These are phyloP conservation scores for Ophiostoma angusticollis DNA, from an alignment of 2,329 filamentous ascomycete species.

Conservation along the genomic window DNA sequence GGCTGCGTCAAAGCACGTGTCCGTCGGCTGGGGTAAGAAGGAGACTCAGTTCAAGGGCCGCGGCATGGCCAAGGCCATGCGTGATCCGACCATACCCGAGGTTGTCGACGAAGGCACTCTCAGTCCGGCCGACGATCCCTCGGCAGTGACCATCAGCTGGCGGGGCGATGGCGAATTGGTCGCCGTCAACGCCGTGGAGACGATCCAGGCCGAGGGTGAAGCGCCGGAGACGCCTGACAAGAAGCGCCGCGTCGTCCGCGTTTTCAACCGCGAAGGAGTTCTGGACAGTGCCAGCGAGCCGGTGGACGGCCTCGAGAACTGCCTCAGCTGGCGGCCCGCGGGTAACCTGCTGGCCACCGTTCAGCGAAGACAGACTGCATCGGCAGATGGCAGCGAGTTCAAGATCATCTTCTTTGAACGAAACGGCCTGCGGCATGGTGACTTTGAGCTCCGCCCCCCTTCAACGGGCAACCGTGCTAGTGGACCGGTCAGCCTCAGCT, in stretches of 20 bases:
- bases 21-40: conserved; percentile 95
- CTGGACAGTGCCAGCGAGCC: conserved; percentile 92
- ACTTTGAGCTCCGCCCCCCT: conserved; percentile 60
- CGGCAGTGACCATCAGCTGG: conserved; percentile 66
- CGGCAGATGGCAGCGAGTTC: conserved; percentile 35
- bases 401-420: conserved; percentile 93
- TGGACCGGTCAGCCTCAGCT: conserved; percentile 53
- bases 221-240: conserved; percentile 21
- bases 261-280: conserved; percentile 80
- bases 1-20: conserved; percentile 82
- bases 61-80: conserved; percentile 70
- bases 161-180: conserved; percentile 87
- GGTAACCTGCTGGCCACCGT: conserved; percentile 86
- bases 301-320: conserved; percentile 77
- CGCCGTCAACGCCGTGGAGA: conserved; percentile 69
- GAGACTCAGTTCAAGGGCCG: conserved; percentile 97
- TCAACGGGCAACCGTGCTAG: conserved; percentile 17
- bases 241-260: conserved; percentile 65
- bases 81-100: conserved; percentile 90
- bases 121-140: conserved; percentile 58
- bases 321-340: conserved; percentile 80
- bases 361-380: conserved; percentile 37
- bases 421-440: conserved; percentile 91
- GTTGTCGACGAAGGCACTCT: conserved; percentile 73
- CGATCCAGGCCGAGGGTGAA: background rate